phyloP scores from a whole-genome alignment of 306 rosid species.

The Citrullus mucosospermus region DNA sequence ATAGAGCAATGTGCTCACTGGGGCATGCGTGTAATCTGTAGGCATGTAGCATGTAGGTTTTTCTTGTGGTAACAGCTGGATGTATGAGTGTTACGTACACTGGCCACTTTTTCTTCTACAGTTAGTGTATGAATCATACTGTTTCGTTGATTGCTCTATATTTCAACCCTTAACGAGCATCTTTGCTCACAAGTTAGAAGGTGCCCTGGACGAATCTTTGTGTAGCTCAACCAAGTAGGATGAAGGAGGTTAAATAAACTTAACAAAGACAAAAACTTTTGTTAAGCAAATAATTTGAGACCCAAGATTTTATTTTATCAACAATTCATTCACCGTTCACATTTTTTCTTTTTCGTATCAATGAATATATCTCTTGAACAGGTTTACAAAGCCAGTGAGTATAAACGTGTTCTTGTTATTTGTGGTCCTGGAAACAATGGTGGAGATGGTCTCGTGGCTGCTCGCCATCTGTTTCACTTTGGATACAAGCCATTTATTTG shows the following conservation, averaged over 20 bases:
- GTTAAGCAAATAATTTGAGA: not conserved
- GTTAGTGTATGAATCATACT: not conserved
- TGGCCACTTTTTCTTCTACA: not conserved
- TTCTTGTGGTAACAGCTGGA: not conserved
- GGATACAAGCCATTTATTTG: constrained; percentile 69
- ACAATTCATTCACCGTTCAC: no score
- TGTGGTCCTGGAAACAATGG: constrained; percentile 99
- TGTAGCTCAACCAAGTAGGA: not conserved
- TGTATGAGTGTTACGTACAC: not conserved
- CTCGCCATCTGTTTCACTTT: constrained; percentile 84
- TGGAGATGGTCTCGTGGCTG: constrained; percentile 93
- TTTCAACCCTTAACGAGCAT: not conserved
- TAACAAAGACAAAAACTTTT: not conserved
- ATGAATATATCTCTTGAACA: constrained; percentile 4
- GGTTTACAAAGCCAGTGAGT: constrained; percentile 66
- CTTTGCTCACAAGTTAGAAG: not conserved
- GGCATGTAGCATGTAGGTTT: not conserved
- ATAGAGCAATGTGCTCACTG: not conserved
- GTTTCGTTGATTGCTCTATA: not conserved
- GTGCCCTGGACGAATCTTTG: not conserved
- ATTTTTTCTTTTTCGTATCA: no score
- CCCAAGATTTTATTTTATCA: no score
- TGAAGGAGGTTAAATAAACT: not conserved
- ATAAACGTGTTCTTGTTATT: constrained; percentile 52
- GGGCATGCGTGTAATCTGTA: not conserved